Evolutionary conservation across 2,329 filamentous ascomycete genomes (phyloP).

Genomic region (Xylariomycetidae sp.): DNA sequence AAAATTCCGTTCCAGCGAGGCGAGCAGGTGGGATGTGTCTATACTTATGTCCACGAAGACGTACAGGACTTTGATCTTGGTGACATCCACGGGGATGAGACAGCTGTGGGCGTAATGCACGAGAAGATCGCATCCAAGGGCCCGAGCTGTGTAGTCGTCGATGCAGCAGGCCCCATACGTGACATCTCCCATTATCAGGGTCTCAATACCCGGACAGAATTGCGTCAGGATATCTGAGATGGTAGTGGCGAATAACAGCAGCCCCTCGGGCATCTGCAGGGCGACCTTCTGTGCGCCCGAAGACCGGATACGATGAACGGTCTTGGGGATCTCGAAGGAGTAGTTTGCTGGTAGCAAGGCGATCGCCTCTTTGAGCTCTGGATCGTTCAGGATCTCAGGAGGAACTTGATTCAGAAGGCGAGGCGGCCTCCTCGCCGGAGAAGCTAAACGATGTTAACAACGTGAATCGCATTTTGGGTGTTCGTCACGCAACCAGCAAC

Average conservation of each 20-base stretch:
- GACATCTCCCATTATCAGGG: conserved; percentile 97
- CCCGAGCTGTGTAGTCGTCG: conserved; percentile 93
- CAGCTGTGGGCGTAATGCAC: conserved; percentile 98
- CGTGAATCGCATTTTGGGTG: neutral
- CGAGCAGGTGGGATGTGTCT: conserved; percentile 80
- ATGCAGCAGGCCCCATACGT: conserved; percentile 99
- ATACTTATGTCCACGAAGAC: conserved; percentile 98
- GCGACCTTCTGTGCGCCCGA: conserved; percentile 77
- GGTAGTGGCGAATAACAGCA: conserved; percentile 92
- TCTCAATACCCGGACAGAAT: conserved; percentile 89
- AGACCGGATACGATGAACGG: conserved; percentile 86
- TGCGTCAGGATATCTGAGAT: conserved; percentile 94
- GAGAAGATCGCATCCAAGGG: conserved; percentile 87
- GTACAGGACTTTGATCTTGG: conserved; percentile 94
- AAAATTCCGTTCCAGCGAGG: conserved; percentile 86
- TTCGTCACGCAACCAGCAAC: too few relatives aligned
- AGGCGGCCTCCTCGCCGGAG: conserved; percentile 66
- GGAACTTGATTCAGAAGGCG: conserved; percentile 90
- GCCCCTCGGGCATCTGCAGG: conserved; percentile 94
- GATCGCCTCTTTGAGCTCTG: conserved; percentile 82
- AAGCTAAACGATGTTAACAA: conserved; percentile 44
- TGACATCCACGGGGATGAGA: conserved; percentile 92
- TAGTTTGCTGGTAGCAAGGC: conserved; percentile 89
- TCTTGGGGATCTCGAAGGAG: conserved; percentile 97
- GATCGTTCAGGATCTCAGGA: conserved; percentile 76